These are phyloP conservation scores for Theobroma cacao DNA, from an alignment of 345 rosid species.

Conservation along the genomic window DNA sequence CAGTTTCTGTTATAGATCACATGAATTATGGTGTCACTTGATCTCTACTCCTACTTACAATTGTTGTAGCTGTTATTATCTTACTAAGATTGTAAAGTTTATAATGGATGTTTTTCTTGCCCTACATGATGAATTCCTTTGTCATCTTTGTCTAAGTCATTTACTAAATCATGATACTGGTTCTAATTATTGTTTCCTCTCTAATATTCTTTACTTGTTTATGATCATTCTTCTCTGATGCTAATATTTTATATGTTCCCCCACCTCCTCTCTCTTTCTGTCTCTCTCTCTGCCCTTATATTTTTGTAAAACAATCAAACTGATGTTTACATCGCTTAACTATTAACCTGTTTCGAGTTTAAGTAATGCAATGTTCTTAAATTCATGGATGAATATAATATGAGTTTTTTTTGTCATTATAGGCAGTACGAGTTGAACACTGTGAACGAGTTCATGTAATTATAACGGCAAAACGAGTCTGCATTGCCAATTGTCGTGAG, in stretches of 20 bases:
- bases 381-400: neutral
- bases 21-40: no score
- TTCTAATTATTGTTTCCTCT: neutral
- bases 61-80: no score
- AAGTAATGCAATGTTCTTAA: neutral
- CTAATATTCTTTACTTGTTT: neutral
- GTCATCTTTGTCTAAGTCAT: neutral
- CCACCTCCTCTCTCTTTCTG: neutral
- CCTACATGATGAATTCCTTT: neutral
- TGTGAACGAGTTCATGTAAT: conserved; percentile 99
- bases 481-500: conserved; percentile 97
- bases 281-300: no score
- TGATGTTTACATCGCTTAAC: neutral
- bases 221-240: neutral
- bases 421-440: conserved; percentile 94
- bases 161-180: neutral
- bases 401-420: conserved; percentile 24
- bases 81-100: neutral
- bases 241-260: neutral
- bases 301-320: neutral
- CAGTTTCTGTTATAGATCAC: neutral
- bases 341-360: neutral
- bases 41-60: no score
- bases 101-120: neutral
- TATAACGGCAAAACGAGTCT: conserved; percentile 78